These are phyloP conservation scores for Arthrobotrys conoides DNA, from an alignment of 2,329 filamentous ascomycete species.

Conservation along the genomic window DNA sequence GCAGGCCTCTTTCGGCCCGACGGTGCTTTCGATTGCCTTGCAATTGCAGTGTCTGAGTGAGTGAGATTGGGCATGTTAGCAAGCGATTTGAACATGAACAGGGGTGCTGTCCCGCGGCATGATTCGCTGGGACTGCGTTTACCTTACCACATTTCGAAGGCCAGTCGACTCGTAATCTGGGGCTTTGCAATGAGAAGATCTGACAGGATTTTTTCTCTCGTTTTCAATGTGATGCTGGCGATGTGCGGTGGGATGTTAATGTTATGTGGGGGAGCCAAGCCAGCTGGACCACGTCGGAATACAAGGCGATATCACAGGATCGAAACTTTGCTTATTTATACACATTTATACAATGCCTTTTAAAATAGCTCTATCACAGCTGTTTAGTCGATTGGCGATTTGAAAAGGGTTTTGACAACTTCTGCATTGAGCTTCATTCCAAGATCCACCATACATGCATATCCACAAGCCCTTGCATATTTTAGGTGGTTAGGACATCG, in stretches of 20 bases:
- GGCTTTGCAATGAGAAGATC: constrained; percentile 31
- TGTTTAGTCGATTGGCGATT: no score
- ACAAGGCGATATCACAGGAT: no score
- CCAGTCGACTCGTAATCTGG: constrained; percentile 37
- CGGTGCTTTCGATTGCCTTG: constrained; percentile 25
- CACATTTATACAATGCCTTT: no score
- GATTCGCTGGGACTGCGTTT: constrained; percentile 49
- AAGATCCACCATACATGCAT: no score
- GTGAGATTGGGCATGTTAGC: constrained; percentile 41
- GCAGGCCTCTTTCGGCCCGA: constrained; percentile 39
- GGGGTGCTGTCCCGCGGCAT: constrained; percentile 28
- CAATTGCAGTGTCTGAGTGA: constrained; percentile 10
- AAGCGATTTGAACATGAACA: constrained; percentile 20
- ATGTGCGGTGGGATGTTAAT: constrained; percentile 34
- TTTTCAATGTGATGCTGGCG: constrained; percentile 17
- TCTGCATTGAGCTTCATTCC: no score
- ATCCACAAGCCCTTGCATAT: no score
- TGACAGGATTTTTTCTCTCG: constrained; percentile 19
- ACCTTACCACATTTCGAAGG: constrained; percentile 43
- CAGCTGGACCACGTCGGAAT: constrained; percentile 47
- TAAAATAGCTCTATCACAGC: no score
- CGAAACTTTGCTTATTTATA: no score
- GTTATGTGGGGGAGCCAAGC: constrained; percentile 31
- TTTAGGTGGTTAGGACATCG: no score
- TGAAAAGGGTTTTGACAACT: no score